Evolutionary conservation across 257 asterid genomes (phyloP).

Genomic region (Schizonepeta tenuifolia): DNA sequence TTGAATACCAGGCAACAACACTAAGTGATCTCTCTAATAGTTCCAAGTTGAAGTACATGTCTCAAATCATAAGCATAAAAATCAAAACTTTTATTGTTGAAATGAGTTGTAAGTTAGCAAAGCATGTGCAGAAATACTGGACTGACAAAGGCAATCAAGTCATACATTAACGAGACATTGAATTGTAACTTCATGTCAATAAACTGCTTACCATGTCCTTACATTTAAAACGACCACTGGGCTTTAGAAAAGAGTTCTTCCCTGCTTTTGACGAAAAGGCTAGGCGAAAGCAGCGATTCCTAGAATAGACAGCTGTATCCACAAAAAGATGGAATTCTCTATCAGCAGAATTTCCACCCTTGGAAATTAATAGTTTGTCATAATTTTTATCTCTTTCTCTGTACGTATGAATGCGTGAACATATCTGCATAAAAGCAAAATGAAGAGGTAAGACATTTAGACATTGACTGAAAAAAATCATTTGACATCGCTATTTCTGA

Average conservation of each 20-base stretch:
- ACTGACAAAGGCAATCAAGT: slow-evolving; percentile 13
- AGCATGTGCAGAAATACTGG: slow-evolving; percentile 8
- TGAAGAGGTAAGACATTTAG: slow-evolving; percentile 15
- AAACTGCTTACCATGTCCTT: slow-evolving; percentile 72
- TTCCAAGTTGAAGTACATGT: slow-evolving; percentile 19
- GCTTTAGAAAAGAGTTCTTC: slow-evolving; percentile 75
- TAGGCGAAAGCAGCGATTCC: slow-evolving; percentile 96
- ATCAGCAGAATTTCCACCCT: slow-evolving; percentile 62
- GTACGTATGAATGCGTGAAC: slow-evolving; percentile 67
- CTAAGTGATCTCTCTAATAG: neutral
- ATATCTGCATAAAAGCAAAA: slow-evolving; percentile 56
- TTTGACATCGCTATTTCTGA: slow-evolving; percentile 14
- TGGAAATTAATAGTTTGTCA: slow-evolving; percentile 64
- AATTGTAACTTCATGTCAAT: slow-evolving; percentile 13
- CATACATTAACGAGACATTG: neutral
- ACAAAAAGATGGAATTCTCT: slow-evolving; percentile 61
- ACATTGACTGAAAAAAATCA: slow-evolving; percentile 16
- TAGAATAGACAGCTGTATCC: slow-evolving; percentile 92
- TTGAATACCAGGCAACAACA: slow-evolving; percentile 7
- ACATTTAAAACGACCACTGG: slow-evolving; percentile 92
- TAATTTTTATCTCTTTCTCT: slow-evolving; percentile 63
- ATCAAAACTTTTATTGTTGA: neutral
- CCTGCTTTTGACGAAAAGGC: slow-evolving; percentile 95
- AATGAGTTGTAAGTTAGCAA: slow-evolving; percentile 1
- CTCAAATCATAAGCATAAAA: neutral